Base-by-base conservation (phyloP, 2,329 filamentous ascomycete species). In the Fonsecaea pedrosoi region DNA sequence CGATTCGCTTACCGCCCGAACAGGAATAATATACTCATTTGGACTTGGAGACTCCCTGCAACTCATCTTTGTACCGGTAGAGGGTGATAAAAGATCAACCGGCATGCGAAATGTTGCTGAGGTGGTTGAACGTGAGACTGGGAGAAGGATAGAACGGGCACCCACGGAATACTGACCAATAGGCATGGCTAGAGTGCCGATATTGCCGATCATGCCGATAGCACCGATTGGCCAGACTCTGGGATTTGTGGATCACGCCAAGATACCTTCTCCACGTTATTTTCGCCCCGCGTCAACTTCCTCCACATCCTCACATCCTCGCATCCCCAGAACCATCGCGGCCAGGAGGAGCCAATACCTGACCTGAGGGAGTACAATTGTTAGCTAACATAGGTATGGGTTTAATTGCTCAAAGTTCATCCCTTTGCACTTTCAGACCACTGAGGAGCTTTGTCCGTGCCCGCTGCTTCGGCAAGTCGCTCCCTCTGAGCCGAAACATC, bases 41-140 rank as follows among this genome's bases (percentile, higher is more conserved):
- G 45, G 45, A 50, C 45, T 25, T 50, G 18, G 18, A 12, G 5
- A 10, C 45, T 50, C 18, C 30, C 18, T 9, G 15, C 18, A 25
- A 18, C 25, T 21, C 18, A 45, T 45, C 1, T 3, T 8, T 3
- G n/a, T n/a, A 45, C 45, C 45, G 18, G 10, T 25, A 50, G 5
- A 9, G 2, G 21, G 9, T 25, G 45, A 25, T 50, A 50, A 50
- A 50, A 25, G 18, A 25, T 50, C 45, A 50, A 10, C 45, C 45
- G 45, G 45, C 45, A 10, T 18, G 45, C 18, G 18, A 50, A 50
- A 25, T 50, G 12, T 21, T 48, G 42, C n/a, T 7, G 42, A 21
- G 42, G n/a, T 21, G 42, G 45, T 50, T 25, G 25, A 50, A 50
- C 45, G 45, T 48, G 42, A 48, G 45, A 4, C 38, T n/a, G 38